Evolutionary conservation across 345 rosid species (phyloP).

Genomic region (Gossypium ekmanianum): DNA sequence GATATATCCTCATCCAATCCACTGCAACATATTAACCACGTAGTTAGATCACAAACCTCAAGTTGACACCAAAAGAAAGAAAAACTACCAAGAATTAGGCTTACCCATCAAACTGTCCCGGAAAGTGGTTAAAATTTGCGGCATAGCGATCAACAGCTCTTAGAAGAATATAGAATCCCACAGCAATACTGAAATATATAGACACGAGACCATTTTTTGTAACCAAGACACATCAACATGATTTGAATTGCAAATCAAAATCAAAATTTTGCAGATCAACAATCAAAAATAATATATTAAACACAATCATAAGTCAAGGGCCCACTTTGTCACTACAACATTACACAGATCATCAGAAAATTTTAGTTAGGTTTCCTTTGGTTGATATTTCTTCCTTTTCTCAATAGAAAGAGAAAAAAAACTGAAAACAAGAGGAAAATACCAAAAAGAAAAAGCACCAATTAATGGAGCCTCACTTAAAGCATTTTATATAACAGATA

Average conservation of each 20-base stretch:
- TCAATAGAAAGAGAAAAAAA: background rate
- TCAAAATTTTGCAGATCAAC: background rate
- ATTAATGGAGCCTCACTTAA: background rate
- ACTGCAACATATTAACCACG: slow-evolving; percentile 28
- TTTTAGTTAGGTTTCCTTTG: background rate
- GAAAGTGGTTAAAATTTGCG: slow-evolving; percentile 85
- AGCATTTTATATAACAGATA: background rate
- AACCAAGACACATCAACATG: slow-evolving; percentile 14
- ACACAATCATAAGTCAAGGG: background rate
- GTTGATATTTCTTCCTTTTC: background rate
- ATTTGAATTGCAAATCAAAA: background rate
- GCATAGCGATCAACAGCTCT: slow-evolving; percentile 85
- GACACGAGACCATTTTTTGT: background rate
- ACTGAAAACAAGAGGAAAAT: background rate
- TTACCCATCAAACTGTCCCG: slow-evolving; percentile 96
- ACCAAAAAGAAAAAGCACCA: background rate
- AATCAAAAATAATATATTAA: background rate
- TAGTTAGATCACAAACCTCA: slow-evolving; percentile 5
- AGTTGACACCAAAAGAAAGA: background rate
- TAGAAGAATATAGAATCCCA: slow-evolving; percentile 81
- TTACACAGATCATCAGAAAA: background rate
- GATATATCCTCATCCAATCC: slow-evolving; percentile 90
- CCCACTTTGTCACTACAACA: background rate
- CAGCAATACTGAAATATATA: slow-evolving; percentile 50
- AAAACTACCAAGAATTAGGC: background rate